Evolutionary conservation across 2,329 filamentous ascomycete genomes (phyloP).

Genomic region (Phyllosticta citribraziliensis): DNA sequence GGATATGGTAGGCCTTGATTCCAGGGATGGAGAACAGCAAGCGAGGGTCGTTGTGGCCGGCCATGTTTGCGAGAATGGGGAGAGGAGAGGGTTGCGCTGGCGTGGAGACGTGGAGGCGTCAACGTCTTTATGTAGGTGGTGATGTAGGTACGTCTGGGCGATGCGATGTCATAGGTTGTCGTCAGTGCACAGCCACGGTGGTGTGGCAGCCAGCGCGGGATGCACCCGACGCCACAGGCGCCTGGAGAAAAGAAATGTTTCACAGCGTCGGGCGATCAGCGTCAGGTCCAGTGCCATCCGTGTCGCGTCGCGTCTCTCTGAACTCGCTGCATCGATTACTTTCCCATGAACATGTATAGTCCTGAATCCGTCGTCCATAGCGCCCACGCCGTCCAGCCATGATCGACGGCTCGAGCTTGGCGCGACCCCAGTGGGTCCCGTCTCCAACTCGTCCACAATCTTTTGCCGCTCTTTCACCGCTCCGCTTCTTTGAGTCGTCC

Average conservation of each 20-base stretch:
- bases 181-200: neutral
- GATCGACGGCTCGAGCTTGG: neutral
- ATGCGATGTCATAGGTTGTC: neutral
- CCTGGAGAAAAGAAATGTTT: neutral
- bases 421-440: neutral
- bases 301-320: no score
- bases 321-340: no score
- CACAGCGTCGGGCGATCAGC: neutral
- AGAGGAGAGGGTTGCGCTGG: neutral
- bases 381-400: neutral
- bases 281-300: no score
- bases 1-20: conserved; percentile 84
- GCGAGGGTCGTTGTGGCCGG: conserved; percentile 45
- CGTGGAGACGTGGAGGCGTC: neutral
- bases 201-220: neutral
- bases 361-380: neutral
- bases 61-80: conserved; percentile 25
- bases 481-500: neutral
- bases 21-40: conserved; percentile 58
- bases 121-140: neutral
- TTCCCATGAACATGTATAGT: no score
- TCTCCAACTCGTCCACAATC: neutral
- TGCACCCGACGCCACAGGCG: neutral
- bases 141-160: neutral
- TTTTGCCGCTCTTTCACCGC: conserved; percentile 7